Percentiles rank a stretch among this genome's conserved stretches.
Evolutionary conservation across 768 basidiomycete species (phyloP).

Genomic region (Ephemerocybe angulata): DNA sequence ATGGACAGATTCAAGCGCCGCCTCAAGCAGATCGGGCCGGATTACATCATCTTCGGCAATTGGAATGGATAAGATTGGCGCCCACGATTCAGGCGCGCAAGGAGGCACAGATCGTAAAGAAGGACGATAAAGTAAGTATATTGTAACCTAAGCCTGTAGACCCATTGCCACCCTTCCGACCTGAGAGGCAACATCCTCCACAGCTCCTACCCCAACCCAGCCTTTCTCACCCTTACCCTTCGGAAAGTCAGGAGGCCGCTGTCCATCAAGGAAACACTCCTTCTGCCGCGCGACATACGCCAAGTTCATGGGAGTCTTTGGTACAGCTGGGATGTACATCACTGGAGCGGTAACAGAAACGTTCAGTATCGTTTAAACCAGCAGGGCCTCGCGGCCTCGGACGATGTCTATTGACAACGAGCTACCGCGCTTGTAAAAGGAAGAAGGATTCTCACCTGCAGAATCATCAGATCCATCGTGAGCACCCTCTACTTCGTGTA

Average conservation of each 20-base stretch:
- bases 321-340: constrained; percentile 77
- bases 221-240: constrained; percentile 35
- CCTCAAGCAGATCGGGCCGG: not conserved
- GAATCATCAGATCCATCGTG: constrained; percentile 56
- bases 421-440: not conserved
- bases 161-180: constrained; percentile 42
- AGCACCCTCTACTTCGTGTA: constrained; percentile 47
- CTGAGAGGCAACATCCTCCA: constrained; percentile 32
- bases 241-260: constrained; percentile 72
- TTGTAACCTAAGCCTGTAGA: constrained; percentile 15
- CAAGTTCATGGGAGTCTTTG: constrained; percentile 57
- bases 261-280: constrained; percentile 53
- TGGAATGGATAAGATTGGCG: not conserved
- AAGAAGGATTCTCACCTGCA: constrained; percentile 36
- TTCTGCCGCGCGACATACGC: constrained; percentile 62
- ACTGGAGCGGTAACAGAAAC: no score
- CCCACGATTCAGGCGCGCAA: no score
- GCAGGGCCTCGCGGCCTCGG: no score
- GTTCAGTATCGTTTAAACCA: no score
- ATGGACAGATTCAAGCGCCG: not conserved
- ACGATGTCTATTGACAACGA: no score
- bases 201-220: constrained; percentile 33
- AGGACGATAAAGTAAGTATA: no score
- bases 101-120: no score
- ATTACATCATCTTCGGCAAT: not conserved